Conservation (phyloP, 805 yeast genomes). For the Wickerhamiella domercqiae region DNA sequence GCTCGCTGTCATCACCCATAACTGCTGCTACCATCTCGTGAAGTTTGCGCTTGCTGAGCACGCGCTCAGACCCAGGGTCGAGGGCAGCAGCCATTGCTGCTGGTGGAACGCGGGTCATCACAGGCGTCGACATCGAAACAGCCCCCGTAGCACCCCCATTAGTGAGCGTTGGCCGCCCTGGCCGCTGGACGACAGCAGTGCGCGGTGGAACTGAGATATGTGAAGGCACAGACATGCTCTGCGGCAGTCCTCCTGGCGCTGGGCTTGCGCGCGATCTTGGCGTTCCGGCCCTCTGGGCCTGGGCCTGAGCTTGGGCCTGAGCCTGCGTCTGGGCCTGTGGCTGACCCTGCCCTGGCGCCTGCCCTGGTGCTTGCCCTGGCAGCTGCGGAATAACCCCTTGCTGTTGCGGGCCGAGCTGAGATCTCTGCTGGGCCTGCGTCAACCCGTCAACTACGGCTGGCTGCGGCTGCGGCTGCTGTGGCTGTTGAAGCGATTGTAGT, state of each 20-base stretch:
- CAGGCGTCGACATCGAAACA: conserved; percentile 52
- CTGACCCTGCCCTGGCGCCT: not conserved
- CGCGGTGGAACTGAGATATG: conserved; percentile 52
- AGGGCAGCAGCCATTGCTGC: no score
- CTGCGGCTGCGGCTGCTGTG: not conserved
- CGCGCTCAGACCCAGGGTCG: conserved; percentile 54
- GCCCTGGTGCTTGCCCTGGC: not conserved
- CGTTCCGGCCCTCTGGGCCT: not conserved
- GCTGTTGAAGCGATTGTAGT: not conserved
- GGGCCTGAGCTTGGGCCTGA: not conserved
- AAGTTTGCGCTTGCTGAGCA: conserved; percentile 75
- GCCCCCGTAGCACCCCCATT: conserved; percentile 44
- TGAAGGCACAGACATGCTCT: conserved; percentile 37
- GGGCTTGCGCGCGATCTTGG: conserved; percentile 2
- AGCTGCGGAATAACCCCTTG: not conserved
- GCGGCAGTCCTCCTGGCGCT: conserved; percentile 2
- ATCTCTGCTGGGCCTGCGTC: not conserved
- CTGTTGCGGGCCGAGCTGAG: not conserved
- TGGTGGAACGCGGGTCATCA: conserved; percentile 63
- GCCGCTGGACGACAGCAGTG: conserved; percentile 46
- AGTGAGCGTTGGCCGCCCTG: conserved; percentile 58
- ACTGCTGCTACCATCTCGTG: conserved; percentile 70
- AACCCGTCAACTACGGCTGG: not conserved
- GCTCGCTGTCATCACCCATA: conserved; percentile 66
- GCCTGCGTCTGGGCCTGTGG: not conserved